Evolutionary conservation across 2,329 filamentous ascomycete genomes (phyloP).

Genomic region (Aureobasidium sp.): DNA sequence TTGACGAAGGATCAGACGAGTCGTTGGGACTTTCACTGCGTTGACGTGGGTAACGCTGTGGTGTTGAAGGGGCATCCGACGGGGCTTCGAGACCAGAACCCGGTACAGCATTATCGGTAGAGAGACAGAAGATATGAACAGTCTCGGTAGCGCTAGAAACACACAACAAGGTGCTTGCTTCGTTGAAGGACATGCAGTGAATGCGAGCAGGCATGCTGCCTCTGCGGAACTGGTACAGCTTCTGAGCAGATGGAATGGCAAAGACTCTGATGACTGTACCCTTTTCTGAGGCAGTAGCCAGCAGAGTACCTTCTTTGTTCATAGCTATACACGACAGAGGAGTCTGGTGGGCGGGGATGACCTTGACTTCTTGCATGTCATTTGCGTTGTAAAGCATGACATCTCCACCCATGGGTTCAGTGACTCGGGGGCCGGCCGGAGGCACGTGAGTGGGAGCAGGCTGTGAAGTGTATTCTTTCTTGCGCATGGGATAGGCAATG

Average conservation of each 20-base stretch:
- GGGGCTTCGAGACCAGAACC: not conserved
- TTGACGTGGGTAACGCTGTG: conserved; percentile 18
- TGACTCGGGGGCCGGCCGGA: conserved; percentile 65
- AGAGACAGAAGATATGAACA: conserved; percentile 87
- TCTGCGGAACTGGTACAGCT: conserved; percentile 93
- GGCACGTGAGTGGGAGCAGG: conserved; percentile 61
- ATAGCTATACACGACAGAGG: conserved; percentile 84
- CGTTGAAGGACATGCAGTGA: conserved; percentile 98
- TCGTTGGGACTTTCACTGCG: conserved; percentile 33
- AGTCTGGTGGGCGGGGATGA: conserved; percentile 89
- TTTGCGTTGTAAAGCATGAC: conserved; percentile 88
- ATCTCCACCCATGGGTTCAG: conserved; percentile 73
- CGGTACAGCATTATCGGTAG: conserved; percentile 24
- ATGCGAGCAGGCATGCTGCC: conserved; percentile 94
- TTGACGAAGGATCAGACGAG: conserved; percentile 29
- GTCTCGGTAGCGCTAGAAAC: conserved; percentile 96
- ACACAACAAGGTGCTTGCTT: conserved; percentile 82
- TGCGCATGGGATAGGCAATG: conserved; percentile 83
- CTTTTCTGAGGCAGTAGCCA: conserved; percentile 94
- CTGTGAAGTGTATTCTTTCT: conserved; percentile 40
- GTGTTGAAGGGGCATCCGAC: not conserved
- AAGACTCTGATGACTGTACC: conserved; percentile 98
- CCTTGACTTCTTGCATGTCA: conserved; percentile 85
- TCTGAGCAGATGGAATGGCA: conserved; percentile 79
- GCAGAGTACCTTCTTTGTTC: conserved; percentile 82